Conservation (phyloP, 257 asterid species). For the Ligustrum vulgare region DNA sequence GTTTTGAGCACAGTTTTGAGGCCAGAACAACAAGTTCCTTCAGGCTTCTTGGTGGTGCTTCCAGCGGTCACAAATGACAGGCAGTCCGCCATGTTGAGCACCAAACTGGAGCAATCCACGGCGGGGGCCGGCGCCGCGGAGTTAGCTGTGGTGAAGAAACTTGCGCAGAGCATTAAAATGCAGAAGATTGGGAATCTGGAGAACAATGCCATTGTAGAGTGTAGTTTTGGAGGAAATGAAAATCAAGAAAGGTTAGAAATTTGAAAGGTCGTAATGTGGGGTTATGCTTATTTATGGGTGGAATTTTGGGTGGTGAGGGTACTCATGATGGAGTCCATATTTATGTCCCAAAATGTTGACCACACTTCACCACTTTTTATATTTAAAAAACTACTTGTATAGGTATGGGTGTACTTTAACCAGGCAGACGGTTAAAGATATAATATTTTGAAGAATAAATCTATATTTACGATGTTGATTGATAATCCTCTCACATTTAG, state of each 20-base stretch:
- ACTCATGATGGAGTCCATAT: not conserved
- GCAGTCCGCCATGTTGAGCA: constrained; percentile 72
- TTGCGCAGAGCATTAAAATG: not conserved
- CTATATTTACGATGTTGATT: too few species aligned
- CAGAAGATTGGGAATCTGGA: not conserved
- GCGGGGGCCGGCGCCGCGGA: constrained; percentile 78
- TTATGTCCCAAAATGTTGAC: too few species aligned
- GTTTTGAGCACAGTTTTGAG: constrained; percentile 70
- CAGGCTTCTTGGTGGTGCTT: constrained; percentile 61
- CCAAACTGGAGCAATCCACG: constrained; percentile 65
- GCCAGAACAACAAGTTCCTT: constrained; percentile 74
- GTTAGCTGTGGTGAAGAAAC: not conserved
- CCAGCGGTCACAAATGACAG: constrained; percentile 65
- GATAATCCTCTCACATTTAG: too few species aligned
- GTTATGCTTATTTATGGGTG: not conserved
- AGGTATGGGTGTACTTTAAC: too few species aligned
- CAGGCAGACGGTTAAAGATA: too few species aligned
- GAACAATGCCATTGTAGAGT: not conserved
- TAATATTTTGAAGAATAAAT: too few species aligned
- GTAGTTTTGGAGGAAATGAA: not conserved
- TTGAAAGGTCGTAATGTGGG: not conserved
- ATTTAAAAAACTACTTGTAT: too few species aligned
- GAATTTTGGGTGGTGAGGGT: not conserved
- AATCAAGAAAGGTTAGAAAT: not conserved
- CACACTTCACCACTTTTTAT: too few species aligned